These are phyloP conservation scores for Phytophthora citricola DNA, from an alignment of 352 stramenopile genomes.

Conservation along the genomic window DNA sequence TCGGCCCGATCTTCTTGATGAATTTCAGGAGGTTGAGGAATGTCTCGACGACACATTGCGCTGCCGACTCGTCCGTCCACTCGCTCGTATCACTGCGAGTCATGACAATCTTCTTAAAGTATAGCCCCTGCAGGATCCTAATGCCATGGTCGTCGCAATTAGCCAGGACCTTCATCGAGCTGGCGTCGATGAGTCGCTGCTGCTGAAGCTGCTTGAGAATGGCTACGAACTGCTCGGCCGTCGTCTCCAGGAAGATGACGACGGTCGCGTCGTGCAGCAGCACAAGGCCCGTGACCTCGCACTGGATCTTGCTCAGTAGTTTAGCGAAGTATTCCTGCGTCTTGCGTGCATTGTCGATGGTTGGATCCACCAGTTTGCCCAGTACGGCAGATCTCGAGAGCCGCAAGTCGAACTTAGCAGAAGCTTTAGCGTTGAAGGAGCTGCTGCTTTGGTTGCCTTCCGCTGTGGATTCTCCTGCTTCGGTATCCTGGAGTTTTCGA, in stretches of 20 bases:
- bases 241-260: constrained; percentile 69
- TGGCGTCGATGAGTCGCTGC: constrained; percentile 47
- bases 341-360: constrained; percentile 56
- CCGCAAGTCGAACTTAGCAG: constrained; percentile 48
- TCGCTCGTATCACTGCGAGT: constrained; percentile 40
- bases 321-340: constrained; percentile 74
- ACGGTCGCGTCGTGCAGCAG: constrained; percentile 60
- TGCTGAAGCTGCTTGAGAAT: constrained; percentile 49
- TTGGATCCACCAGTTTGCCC: constrained; percentile 44
- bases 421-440: constrained; percentile 6
- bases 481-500: constrained; percentile 25
- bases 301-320: constrained; percentile 59
- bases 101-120: constrained; percentile 70
- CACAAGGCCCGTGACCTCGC: constrained; percentile 63
- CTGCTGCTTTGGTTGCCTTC: constrained; percentile 26
- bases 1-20: constrained; percentile 60
- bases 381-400: constrained; percentile 59
- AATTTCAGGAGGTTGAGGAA: constrained; percentile 72
- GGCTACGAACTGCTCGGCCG: constrained; percentile 58
- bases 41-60: constrained; percentile 49
- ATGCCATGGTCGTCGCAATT: constrained; percentile 62
- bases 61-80: constrained; percentile 54
- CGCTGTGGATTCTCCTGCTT: constrained; percentile 24
- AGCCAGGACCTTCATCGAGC: constrained; percentile 61
- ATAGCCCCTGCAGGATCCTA: constrained; percentile 65